Conservation (phyloP, 805 yeast genomes). For the Scheffersomyces lignosus region DNA sequence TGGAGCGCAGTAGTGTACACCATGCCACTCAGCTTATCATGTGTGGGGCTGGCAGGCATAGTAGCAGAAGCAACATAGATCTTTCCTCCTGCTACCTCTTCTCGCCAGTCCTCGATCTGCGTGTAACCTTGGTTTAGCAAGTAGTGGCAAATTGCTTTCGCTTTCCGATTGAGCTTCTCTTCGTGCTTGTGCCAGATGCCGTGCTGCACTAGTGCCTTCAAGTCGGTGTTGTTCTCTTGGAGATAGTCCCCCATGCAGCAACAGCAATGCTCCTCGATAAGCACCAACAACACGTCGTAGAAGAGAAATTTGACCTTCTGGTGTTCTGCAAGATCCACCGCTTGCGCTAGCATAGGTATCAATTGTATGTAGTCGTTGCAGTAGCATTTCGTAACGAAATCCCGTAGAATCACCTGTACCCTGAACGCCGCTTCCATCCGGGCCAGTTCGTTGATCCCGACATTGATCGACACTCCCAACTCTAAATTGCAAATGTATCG, state of each 20-base stretch:
- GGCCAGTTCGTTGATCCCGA: constrained; percentile 14
- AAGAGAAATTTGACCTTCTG: constrained; percentile 18
- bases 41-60: background rate
- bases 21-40: constrained; percentile 6
- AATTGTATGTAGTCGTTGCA: constrained; percentile 32
- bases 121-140: constrained; percentile 9
- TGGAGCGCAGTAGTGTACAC: constrained; percentile 2
- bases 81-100: constrained; percentile 12
- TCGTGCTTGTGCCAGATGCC: constrained; percentile 34
- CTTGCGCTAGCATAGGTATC: constrained; percentile 36
- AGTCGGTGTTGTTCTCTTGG: constrained; percentile 17
- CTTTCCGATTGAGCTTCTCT: constrained; percentile 15
- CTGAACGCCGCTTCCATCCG: constrained; percentile 13
- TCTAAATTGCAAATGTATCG: constrained; percentile 35
- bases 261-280: constrained; percentile 25
- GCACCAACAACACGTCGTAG: constrained; percentile 21
- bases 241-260: constrained; percentile 39
- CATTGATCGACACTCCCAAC: constrained; percentile 26
- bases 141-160: constrained; percentile 21
- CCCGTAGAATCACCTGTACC: constrained; percentile 15
- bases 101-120: constrained; percentile 12
- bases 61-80: constrained; percentile 4
- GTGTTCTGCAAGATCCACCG: constrained; percentile 24
- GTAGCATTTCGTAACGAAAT: constrained; percentile 11
- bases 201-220: constrained; percentile 31